Evolutionary conservation across 345 rosid species (phyloP), one percentile per base, ranked within the genome.

Genomic region (Populus davidiana): DNA sequence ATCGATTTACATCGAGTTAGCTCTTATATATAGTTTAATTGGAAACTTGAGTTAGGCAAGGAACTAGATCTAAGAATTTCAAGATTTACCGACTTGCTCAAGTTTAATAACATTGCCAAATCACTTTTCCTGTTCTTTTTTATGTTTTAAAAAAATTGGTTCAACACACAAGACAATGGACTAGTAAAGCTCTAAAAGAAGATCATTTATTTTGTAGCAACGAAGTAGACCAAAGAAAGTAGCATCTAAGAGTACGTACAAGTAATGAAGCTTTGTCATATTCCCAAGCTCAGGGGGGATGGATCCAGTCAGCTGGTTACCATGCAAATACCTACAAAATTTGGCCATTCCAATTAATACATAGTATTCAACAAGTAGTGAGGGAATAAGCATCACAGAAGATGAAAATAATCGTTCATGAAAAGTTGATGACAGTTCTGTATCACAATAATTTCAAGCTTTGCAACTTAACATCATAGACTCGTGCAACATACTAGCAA

Each of bases 261-360:
- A 79, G 91, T 96, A 96, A 82, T 92, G 97, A 74, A 96, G 97
- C 83, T 88, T 92, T 16, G 98, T 88, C 99, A 96, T 96, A 85
- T 96, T 93, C 79, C 98, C 98, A 21, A 93, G 94, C 89, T 93
- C 98, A 0, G 96, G 94, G 62, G 62, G 99, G 80, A 96, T 90
- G 21, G 88, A 74, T 83, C 97, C 98, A 10, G 92, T 87, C 79
- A 96, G 86, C 88, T 83, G 89, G 86, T 96, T 96, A 41, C 90
- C 83, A 62, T 93, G 93, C 86, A 96, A 85, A 81, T 96, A 96
- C 88, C 99, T 93, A 64, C 66, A 83, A 66, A 67, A 86, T n/a
- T 41, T 39, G 6, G 29, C 1, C 18, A 74, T 62, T 67, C 27
- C 13, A 59, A 69, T 69, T 25, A 77, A 67, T 59, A 44, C 23